Evolutionary conservation across 2,329 filamentous ascomycete species (phyloP).

Genomic region (Leptodontidium sp.): DNA sequence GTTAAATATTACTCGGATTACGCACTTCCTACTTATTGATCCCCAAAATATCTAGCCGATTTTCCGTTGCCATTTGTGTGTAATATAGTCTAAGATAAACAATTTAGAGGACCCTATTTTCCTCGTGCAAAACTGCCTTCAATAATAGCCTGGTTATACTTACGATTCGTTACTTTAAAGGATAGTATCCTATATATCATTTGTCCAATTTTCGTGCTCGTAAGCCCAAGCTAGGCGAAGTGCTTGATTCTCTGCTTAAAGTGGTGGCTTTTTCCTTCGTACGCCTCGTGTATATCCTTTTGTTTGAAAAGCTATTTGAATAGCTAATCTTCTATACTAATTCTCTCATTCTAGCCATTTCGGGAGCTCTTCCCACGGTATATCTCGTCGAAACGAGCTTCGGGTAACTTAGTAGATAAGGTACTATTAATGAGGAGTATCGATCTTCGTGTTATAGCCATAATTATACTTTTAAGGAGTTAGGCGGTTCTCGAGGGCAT

Average conservation of each 20-base stretch:
- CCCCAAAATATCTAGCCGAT: background rate
- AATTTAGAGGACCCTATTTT: background rate
- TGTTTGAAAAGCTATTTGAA: slow-evolving; percentile 23
- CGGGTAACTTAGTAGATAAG: background rate
- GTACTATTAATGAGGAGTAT: background rate
- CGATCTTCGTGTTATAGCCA: too few relatives aligned
- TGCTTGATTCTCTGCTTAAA: slow-evolving; percentile 14
- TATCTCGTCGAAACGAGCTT: slow-evolving; percentile 18
- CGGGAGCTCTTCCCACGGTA: slow-evolving; percentile 8
- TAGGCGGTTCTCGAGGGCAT: too few relatives aligned
- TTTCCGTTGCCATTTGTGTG: background rate
- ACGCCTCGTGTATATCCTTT: slow-evolving; percentile 23
- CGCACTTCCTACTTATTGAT: too few relatives aligned
- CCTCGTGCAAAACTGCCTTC: background rate
- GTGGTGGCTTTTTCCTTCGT: slow-evolving; percentile 14
- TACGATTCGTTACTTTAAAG: slow-evolving; percentile 28
- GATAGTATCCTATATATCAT: slow-evolving; percentile 22
- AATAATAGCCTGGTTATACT: background rate
- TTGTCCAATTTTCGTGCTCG: slow-evolving; percentile 19
- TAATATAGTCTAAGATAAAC: background rate
- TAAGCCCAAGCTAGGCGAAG: slow-evolving; percentile 19
- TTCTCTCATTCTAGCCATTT: slow-evolving; percentile 1
- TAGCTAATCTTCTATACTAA: background rate
- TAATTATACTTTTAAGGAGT: too few relatives aligned
- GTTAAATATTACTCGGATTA: too few relatives aligned